These are phyloP conservation scores for Backusella tarrabulga DNA, from an alignment of 192 early-diverging fungal species.

Conservation along the genomic window DNA sequence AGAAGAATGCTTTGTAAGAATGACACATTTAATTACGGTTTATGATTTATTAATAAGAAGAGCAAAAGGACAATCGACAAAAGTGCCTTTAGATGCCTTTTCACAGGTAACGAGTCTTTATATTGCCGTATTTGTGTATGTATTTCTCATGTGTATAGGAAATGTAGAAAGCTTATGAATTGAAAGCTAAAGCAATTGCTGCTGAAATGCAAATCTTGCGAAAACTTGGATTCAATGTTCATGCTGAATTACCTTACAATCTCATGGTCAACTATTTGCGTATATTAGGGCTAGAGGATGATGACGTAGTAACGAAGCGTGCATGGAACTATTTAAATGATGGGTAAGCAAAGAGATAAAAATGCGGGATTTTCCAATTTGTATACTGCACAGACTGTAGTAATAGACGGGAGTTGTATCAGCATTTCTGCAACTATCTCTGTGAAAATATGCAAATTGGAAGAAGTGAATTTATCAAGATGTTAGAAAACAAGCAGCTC, in stretches of 20 bases:
- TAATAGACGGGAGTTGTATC: background rate
- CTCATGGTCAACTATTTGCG: constrained; percentile 93
- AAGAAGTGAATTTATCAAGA: background rate
- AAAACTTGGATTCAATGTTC: constrained; percentile 91
- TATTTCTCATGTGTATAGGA: constrained; percentile 20
- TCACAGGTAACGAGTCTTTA: constrained; percentile 38
- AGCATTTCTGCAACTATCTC: background rate
- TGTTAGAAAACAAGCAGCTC: background rate
- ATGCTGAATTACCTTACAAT: constrained; percentile 95
- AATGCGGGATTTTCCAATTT: background rate
- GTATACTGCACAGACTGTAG: background rate
- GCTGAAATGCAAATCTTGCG: constrained; percentile 90
- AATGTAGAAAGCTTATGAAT: constrained; percentile 60
- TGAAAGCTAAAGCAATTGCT: constrained; percentile 77
- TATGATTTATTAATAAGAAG: constrained; percentile 68
- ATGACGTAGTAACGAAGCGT: constrained; percentile 73
- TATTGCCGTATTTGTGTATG: background rate
- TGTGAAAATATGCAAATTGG: background rate
- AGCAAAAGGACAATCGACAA: constrained; percentile 45
- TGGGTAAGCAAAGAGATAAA: constrained; percentile 45
- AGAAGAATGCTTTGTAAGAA: constrained; percentile 76
- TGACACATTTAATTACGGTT: constrained; percentile 84
- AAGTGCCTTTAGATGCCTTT: constrained; percentile 56
- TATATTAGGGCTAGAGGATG: constrained; percentile 71
- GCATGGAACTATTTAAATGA: constrained; percentile 98